These are phyloP conservation scores for Cladorrhinum sp. DNA, from an alignment of 2,329 filamentous ascomycete genomes.

Conservation along the genomic window DNA sequence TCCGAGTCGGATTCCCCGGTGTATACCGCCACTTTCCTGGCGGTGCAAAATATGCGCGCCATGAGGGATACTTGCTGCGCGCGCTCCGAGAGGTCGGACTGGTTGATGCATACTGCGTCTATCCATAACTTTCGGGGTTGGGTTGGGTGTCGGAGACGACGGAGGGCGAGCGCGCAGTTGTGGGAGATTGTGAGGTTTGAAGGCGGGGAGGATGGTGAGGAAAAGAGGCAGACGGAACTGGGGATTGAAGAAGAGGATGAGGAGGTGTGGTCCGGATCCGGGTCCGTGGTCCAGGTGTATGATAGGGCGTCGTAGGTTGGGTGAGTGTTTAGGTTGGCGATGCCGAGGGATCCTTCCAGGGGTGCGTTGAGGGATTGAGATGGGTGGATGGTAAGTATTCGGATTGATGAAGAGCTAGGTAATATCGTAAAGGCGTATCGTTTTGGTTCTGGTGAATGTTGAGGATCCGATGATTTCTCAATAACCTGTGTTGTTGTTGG, in stretches of 20 bases:
- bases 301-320: conserved; percentile 2
- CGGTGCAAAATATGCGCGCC: neutral
- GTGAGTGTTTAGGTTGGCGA: neutral
- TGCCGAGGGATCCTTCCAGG: neutral
- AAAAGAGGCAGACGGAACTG: neutral
- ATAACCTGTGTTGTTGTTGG: neutral
- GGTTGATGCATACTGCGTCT: conserved; percentile 14
- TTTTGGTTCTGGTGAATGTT: neutral
- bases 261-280: neutral
- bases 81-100: conserved; percentile 6
- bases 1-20: neutral
- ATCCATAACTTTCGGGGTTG: conserved; percentile 5
- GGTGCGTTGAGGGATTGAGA: neutral
- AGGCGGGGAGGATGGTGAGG: neutral
- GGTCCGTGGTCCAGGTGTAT: conserved; percentile 1
- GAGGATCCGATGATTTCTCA: neutral
- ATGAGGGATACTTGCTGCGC: conserved; percentile 4
- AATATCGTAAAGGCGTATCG: neutral
- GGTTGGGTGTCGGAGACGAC: neutral
- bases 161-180: conserved; percentile 4
- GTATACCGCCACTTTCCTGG: conserved; percentile 10
- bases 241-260: neutral
- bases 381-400: neutral
- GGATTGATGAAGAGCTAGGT: neutral
- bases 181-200: neutral